Base-by-base conservation (phyloP, 164 flowering plant genomes). In the Dillenia turbinata region DNA sequence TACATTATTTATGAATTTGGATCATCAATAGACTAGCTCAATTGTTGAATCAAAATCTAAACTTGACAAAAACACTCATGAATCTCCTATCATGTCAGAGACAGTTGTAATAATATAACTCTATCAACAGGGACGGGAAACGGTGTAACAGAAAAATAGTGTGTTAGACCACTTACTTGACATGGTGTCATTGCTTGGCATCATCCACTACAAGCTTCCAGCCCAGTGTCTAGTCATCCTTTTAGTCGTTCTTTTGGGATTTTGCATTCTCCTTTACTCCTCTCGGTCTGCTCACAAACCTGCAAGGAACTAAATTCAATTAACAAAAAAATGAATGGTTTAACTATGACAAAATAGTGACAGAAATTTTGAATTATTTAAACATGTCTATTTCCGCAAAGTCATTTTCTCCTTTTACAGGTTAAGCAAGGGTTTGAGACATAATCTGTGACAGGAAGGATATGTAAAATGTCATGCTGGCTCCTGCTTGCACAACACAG, bases 251-350 rank as follows among this genome's bases (percentile, higher is more conserved):
- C 82, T 82, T 91, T 57, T 87, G 96, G 75, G 91, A 94, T 66
- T 94, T 94, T 22, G 47, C 60, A 59, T 94, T 94, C 78, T 94
- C 98, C 65, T 86, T 94, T 11, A 94, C 85, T 58, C 96, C 95
- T 2, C 83, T 85, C 15, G 89, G 79, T 64, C 96, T 86, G 74
- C 67, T 89, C 3, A 96, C 96, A 78, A 90, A 94, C 74, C 98
- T 94, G 81, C 60, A 64, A 55, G 40, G 57, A 26, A 45, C 61
- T 14, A 10, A 52, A 64, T 33, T 10, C 47, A 53, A 14, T 33
- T 47, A 43, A 44, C 5, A 47, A 44, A 14, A 8, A 44, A 26
- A 10, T n/a, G 48, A 43, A 5, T 10, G 17, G 40, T 33, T 33
- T 33, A 33, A 33, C 40, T 33, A 33, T 7, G 98, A 53, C 44